These are phyloP conservation scores for Tubosaeta sp. DNA, from an alignment of 768 basidiomycete species.

Conservation along the genomic window DNA sequence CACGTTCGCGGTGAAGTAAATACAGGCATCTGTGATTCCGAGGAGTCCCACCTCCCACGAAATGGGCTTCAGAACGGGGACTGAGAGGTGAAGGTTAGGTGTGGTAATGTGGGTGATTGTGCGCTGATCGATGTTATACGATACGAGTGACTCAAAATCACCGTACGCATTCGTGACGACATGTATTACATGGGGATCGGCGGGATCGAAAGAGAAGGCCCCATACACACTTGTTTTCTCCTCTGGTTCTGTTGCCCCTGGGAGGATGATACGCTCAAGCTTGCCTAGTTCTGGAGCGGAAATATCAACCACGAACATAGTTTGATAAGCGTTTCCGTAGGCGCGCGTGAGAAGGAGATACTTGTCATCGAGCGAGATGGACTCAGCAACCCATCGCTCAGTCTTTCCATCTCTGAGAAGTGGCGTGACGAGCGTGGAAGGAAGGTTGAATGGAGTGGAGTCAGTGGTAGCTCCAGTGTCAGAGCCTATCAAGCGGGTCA, in stretches of 20 bases:
- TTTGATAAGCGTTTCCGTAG: conserved; percentile 26
- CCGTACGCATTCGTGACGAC: conserved; percentile 36
- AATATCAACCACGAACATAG: conserved; percentile 33
- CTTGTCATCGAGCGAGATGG: conserved; percentile 38
- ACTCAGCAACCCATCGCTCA: conserved; percentile 27
- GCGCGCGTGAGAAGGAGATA: conserved; percentile 32
- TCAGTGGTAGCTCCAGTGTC: conserved; percentile 28
- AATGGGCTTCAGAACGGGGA: conserved; percentile 34
- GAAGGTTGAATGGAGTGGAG: conserved; percentile 28
- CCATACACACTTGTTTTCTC: conserved; percentile 20
- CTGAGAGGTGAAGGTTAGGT: conserved; percentile 20
- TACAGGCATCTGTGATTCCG: conserved; percentile 21
- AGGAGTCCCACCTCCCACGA: conserved; percentile 30
- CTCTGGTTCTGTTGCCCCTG: conserved; percentile 31
- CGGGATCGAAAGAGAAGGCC: conserved; percentile 31
- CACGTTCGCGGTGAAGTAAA: conserved; percentile 36
- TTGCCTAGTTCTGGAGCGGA: conserved; percentile 22
- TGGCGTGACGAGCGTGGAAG: conserved; percentile 34
- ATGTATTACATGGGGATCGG: conserved; percentile 29
- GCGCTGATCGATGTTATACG: conserved; percentile 29
- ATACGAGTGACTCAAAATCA: conserved; percentile 35
- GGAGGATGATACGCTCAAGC: conserved; percentile 32
- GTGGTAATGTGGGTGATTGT: conserved; percentile 37
- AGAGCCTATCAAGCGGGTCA: conserved; percentile 30
- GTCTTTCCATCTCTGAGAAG: conserved; percentile 28